Percentiles rank a stretch among this genome's conserved stretches.
These are phyloP conservation scores for Nicotiana rustica DNA, from an alignment of 305 asterid species.

Conservation along the genomic window DNA sequence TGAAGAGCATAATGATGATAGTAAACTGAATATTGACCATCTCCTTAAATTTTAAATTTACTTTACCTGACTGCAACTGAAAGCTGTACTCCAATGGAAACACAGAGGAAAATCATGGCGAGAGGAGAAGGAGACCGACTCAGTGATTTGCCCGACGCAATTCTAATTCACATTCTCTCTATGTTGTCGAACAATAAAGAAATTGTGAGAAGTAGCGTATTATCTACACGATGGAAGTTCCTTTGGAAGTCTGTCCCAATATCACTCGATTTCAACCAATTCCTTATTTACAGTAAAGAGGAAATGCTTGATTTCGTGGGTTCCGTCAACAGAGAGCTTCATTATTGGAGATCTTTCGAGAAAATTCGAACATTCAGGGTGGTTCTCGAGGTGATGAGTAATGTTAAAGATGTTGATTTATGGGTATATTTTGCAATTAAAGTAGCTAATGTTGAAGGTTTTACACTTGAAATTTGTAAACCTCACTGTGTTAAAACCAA, in stretches of 20 bases:
- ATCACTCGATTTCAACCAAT: too few relatives aligned
- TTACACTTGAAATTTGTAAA: not conserved
- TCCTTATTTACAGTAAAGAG: too few relatives aligned
- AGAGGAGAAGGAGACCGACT: not conserved
- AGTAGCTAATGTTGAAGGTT: not conserved
- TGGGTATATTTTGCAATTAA: not conserved
- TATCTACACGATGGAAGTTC: not conserved
- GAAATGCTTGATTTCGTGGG: too few relatives aligned
- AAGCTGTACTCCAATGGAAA: too few relatives aligned
- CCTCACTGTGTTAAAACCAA: too few relatives aligned
- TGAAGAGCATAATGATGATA: too few relatives aligned
- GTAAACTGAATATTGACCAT: too few relatives aligned
- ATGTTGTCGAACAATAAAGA: not conserved
- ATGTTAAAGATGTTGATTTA: not conserved
- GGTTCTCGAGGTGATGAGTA: fast-evolving
- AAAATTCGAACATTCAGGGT: not conserved
- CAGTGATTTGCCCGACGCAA: not conserved
- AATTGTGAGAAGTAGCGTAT: too few relatives aligned
- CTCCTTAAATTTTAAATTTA: too few relatives aligned
- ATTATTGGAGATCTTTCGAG: not conserved
- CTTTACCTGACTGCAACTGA: too few relatives aligned
- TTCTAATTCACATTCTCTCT: too few relatives aligned
- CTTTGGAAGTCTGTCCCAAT: not conserved
- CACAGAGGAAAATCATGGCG: too few relatives aligned
- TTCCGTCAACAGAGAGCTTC: not conserved